These are phyloP conservation scores for Phaeosphaeriaceae sp. DNA, from an alignment of 2,329 filamentous ascomycete species.

Conservation along the genomic window DNA sequence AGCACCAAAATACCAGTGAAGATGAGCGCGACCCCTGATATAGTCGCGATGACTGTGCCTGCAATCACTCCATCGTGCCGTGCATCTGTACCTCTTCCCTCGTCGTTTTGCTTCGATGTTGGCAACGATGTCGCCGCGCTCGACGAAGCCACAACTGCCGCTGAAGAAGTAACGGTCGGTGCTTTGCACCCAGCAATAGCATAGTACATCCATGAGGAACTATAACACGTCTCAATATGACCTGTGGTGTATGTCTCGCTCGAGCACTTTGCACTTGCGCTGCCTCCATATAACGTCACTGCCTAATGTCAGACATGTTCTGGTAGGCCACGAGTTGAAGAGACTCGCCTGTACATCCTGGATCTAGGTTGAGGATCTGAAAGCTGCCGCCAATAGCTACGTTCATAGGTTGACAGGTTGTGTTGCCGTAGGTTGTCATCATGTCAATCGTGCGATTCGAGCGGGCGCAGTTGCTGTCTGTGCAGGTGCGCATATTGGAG, in stretches of 20 bases:
- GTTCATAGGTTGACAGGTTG: conserved; percentile 17
- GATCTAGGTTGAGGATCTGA: conserved; percentile 32
- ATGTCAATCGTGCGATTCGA: conserved; percentile 2
- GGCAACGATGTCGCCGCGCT: conserved; percentile 86
- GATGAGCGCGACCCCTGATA: conserved; percentile 17
- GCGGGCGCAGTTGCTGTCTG: neutral
- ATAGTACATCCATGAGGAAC: conserved; percentile 36
- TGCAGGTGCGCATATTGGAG: conserved; percentile 1
- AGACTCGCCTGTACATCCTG: conserved; percentile 30
- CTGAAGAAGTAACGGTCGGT: conserved; percentile 11
- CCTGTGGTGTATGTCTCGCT: conserved; percentile 24
- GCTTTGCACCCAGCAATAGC: conserved; percentile 33
- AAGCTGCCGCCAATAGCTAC: conserved; percentile 24
- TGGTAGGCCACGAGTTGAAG: neutral
- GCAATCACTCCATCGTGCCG: conserved; percentile 19
- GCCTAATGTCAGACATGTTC: neutral
- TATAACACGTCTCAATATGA: conserved; percentile 33
- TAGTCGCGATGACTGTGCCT: conserved; percentile 22
- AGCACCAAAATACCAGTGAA: conserved; percentile 16
- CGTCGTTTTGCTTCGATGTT: conserved; percentile 91
- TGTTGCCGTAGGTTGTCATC: neutral
- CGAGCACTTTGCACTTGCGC: conserved; percentile 22
- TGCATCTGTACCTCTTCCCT: conserved; percentile 1
- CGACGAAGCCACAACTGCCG: conserved; percentile 41
- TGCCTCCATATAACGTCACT: conserved; percentile 37